Base-by-base conservation (phyloP, 768 basidiomycete genomes). In the Mycena leptocephala region DNA sequence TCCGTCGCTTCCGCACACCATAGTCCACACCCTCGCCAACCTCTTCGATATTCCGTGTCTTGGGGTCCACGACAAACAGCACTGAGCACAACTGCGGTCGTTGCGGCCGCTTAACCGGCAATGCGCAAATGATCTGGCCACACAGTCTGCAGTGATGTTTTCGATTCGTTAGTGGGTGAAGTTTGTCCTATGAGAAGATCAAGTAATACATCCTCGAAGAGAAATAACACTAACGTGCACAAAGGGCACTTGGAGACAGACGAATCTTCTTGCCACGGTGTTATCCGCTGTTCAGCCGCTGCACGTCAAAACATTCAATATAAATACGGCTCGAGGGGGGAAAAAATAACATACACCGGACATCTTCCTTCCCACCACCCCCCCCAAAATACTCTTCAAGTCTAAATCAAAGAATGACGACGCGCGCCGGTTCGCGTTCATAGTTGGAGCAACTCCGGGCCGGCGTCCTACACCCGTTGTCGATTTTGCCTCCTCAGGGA, bases 71-170 rank as follows among this genome's bases (percentile, higher is more conserved):
- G 13, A 97, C 91, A 80, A 98, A 96, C 37, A 98, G 87, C 7
- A 94, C 85, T 0, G 96, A 97, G 80, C 97, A 98, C 8, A 90
- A 85, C 59, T 88, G 87, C 2, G 88, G 89, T 26, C 96, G 91
- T 79, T 93, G 91, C 3, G 93, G 92, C 5, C 87, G 89, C 72
- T 95, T 96, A 14, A 93, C 87, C 0, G 97, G 96, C 6, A 98
- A 88, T 1, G 97, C 95, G 81, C 98, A 99, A 16, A 99, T 93
- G 48, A 99, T 95, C 70, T 93, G 89, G 0, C 98, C 98, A 79
- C 98, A 99, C 18, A 99, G 87, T 11, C 98, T 93, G 82, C 98
- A 99, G 81, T 99, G 98, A 79, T 99, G 98, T 85, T 98, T 98
- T 18, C 98, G 93, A 79, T 97, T 98, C 1, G 96, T 96, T 3